Evolutionary conservation across 441 rosid species (phyloP), one percentile per base, ranked within the genome.

Genomic region (Erodium moschatum): DNA sequence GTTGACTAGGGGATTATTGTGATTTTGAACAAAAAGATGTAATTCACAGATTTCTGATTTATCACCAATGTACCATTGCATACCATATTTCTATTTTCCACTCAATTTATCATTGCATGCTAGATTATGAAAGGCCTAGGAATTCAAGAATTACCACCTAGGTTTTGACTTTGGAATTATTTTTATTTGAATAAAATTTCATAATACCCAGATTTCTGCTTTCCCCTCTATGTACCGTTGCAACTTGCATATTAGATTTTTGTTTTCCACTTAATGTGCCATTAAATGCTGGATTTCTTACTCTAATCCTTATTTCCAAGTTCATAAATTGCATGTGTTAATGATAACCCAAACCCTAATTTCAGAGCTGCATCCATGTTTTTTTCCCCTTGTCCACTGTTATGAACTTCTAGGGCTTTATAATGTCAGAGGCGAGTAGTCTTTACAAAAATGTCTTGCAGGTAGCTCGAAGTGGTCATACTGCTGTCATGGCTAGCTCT

Each of bases 401-500:
- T 54, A 2, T 16, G 61, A 54, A 16, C 61, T 54, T 54, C 24
- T 64, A 40, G 12, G 4, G 46, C 12, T 24, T 64, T 64, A 4
- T 35, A 16, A 52, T 33, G 38, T 46, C 27, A 35, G 16, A 64
- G 13, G 13, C 52, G 27, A 68, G 69, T 31, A 62, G 24, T 60
- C 65, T 16, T 70, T 20, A 72, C 33, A 38, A 64, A 46, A 10
- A 20, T 73, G 15, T n/a, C 21, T 35, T 83, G 77, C 86, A 91
- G 99, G 80, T 86, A 72, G 86, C 97, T 76, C 96, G 99, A 69
- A 85, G 72, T 71, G 97, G 97, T 73, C 99, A 86, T 75, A 82
- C 92, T 19, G 96, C 88, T 69, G 97, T 89, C 65, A 84, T 89
- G 78, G 96, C 96, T 21, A 83, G 84, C 81, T 86, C 91, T 0